Conservation (phyloP, 2,329 filamentous ascomycete genomes). For the Fusarium sp. region DNA sequence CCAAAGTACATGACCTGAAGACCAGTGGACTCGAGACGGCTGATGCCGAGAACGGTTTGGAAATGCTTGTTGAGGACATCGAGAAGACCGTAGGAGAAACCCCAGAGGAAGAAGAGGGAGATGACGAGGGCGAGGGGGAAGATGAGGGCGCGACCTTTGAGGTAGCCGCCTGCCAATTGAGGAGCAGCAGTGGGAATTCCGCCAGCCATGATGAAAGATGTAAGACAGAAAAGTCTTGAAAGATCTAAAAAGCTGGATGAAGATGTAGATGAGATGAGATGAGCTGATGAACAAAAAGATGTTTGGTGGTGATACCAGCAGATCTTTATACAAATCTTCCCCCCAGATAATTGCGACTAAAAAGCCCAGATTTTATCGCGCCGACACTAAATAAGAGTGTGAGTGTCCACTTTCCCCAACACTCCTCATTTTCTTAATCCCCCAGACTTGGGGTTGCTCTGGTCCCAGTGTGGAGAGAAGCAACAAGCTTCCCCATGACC, state of each 20-base stretch:
- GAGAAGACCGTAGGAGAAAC: constrained; percentile 59
- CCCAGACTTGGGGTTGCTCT: constrained; percentile 26
- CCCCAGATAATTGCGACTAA: not conserved
- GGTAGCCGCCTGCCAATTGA: constrained; percentile 40
- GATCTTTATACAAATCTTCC: constrained; percentile 33
- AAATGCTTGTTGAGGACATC: constrained; percentile 64
- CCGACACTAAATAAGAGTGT: constrained; percentile 12
- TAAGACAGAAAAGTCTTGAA: not conserved
- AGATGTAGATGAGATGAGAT: constrained; percentile 16
- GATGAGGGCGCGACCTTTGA: constrained; percentile 52
- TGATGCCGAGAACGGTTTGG: constrained; percentile 58
- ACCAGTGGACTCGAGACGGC: constrained; percentile 57
- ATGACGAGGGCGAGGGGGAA: constrained; percentile 71
- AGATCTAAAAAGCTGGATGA: not conserved
- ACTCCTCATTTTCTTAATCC: constrained; percentile 6
- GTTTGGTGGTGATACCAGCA: not conserved
- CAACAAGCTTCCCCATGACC: constrained; percentile 18
- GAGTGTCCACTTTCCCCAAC: constrained; percentile 33
- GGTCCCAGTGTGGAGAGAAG: constrained; percentile 10
- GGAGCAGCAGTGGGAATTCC: constrained; percentile 40
- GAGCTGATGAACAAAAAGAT: constrained; percentile 9
- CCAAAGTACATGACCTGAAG: constrained; percentile 65
- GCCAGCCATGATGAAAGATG: constrained; percentile 34
- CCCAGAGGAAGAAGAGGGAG: constrained; percentile 60
- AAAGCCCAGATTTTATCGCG: constrained; percentile 10